Base-by-base conservation (phyloP, 176 grass and related monocot genomes). In the Calamus simplicifolius region DNA sequence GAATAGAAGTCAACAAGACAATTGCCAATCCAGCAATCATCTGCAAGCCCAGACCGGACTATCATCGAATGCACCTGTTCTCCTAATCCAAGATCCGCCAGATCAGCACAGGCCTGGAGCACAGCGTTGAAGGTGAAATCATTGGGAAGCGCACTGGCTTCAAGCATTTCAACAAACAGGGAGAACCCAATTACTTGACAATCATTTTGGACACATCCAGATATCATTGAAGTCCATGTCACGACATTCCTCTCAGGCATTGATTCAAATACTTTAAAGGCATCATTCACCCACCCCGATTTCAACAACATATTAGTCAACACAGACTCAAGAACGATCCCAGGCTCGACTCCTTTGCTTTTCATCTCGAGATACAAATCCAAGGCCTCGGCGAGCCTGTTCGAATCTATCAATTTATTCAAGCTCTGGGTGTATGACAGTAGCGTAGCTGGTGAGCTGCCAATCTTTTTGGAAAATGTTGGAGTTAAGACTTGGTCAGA, bases 211-310 rank as follows among this genome's bases (percentile, higher is more conserved):
- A 78, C 66, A 69, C 64, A 77, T 29, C 85, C 79, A 55, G 79
- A 86, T 31, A 89, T 78, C 60, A 76, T 71, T 19, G 90, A 84
- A 27, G 90, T 89, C 82, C 90, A 95, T 3, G 86, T 68, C 16
- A 95, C 77, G 53, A 84, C 69, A 64, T 89, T 95, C 48, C 75
- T 89, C 3, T 54, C 54, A 5, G 90, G 82, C 82, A 95, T 89
- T 54, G 51, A 38, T 43, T 81, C 86, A 77, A 72, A 72, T 58
- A 72, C 49, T 25, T 26, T 6, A n/a, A 72, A 72, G 0, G 57
- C 56, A 52, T 71, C 69, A 15, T 13, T 48, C 12, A 35, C 7
- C 2, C 69, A 16, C 1, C 21, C 57, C 6, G 17, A 60, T 52
- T 61, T 71, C 69, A 61, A 30, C 16, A 61, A 49, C 17, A 51